These are phyloP conservation scores for Trametes meyenii DNA, from an alignment of 768 basidiomycete genomes.

Conservation along the genomic window DNA sequence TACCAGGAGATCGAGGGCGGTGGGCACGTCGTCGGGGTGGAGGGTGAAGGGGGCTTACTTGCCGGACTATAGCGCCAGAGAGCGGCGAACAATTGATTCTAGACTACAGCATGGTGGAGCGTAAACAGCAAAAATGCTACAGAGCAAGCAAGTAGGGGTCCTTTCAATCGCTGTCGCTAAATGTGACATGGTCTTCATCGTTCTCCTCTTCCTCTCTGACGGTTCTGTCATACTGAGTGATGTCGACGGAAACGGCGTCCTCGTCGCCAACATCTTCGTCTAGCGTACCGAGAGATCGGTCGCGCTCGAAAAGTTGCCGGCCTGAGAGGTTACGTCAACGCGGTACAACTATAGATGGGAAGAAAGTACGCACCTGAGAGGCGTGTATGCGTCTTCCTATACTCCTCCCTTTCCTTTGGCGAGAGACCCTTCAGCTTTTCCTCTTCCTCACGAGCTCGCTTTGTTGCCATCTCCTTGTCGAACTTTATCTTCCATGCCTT, in stretches of 20 bases:
- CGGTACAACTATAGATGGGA: background rate
- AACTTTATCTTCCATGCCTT: slow-evolving; percentile 80
- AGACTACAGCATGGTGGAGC: slow-evolving; percentile 17
- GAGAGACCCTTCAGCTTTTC: slow-evolving; percentile 71
- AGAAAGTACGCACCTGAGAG: slow-evolving; percentile 60
- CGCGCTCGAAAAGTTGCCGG: slow-evolving; percentile 88
- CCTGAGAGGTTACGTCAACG: slow-evolving; percentile 50
- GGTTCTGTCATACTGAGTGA: slow-evolving; percentile 84
- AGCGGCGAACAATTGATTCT: slow-evolving; percentile 10
- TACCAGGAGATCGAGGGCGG: slow-evolving; percentile 60
- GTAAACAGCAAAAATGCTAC: slow-evolving; percentile 8
- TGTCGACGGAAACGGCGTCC: slow-evolving; percentile 83
- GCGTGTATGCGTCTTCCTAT: slow-evolving; percentile 61
- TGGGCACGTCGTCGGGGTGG: slow-evolving; percentile 53
- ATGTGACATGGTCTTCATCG: slow-evolving; percentile 63
- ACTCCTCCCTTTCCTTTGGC: slow-evolving; percentile 85
- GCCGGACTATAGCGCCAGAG: slow-evolving; percentile 54
- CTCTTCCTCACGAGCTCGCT: slow-evolving; percentile 73
- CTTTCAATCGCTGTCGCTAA: slow-evolving; percentile 85
- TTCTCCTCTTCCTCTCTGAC: slow-evolving; percentile 61
- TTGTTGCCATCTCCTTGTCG: slow-evolving; percentile 63
- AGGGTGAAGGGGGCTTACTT: slow-evolving; percentile 56
- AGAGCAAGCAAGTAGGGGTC: background rate
- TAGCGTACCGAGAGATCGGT: slow-evolving; percentile 65
- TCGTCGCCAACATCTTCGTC: slow-evolving; percentile 86